Conservation (phyloP, 1,284 basidiomycete genomes). For the Cutaneotrichosporon dermatis region DNA sequence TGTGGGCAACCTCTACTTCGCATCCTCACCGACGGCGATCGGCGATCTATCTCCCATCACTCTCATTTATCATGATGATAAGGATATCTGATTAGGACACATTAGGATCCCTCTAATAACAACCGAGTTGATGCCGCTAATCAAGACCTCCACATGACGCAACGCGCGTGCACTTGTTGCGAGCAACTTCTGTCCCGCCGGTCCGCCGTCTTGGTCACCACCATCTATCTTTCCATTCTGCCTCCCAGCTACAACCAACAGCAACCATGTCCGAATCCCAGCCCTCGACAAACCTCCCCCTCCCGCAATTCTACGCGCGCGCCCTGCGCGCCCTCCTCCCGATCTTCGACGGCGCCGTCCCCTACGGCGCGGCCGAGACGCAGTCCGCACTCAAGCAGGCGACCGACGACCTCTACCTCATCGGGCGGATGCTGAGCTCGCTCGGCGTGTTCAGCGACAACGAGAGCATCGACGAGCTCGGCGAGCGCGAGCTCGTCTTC, state of each 20-base stretch:
- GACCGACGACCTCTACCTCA: conserved; percentile 44
- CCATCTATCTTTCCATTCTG: not conserved
- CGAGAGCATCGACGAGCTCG: conserved; percentile 77
- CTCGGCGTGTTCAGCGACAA: conserved; percentile 80
- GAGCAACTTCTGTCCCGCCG: no score
- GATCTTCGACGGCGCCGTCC: conserved; percentile 39
- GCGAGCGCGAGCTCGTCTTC: conserved; percentile 73
- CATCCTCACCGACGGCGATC: no score
- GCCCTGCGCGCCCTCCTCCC: conserved; percentile 38
- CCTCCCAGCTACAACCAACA: not conserved
- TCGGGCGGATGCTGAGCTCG: conserved; percentile 40
- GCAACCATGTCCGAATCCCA: conserved; percentile 4
- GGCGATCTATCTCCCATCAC: no score
- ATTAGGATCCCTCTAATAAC: no score
- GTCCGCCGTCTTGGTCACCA: not conserved
- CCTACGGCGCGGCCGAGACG: conserved; percentile 24
- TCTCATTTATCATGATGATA: no score
- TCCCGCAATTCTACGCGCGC: conserved; percentile 41
- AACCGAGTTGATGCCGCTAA: no score
- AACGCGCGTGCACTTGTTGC: no score
- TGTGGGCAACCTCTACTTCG: no score
- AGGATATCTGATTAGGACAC: no score
- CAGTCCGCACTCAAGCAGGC: conserved; percentile 29
- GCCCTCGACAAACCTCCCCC: conserved; percentile 29
- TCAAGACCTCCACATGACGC: no score